Percentiles rank a stretch among this genome's conserved stretches.
Evolutionary conservation across 1,284 basidiomycete genomes (phyloP).

Genomic region (Heimioporus punctisporus): DNA sequence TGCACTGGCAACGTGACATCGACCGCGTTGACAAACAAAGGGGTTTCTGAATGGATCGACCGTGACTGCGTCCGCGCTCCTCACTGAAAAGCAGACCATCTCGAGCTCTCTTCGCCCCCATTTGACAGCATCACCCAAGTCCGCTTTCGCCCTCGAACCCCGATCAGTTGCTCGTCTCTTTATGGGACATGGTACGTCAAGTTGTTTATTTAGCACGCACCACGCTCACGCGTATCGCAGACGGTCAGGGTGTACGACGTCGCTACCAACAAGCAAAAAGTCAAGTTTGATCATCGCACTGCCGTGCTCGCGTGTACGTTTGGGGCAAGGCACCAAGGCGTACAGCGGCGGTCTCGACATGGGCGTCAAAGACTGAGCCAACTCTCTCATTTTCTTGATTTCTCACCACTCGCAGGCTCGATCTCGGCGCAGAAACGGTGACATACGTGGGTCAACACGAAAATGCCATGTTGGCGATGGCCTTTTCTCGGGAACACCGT

Average conservation of each 20-base stretch:
- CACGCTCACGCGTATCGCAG: slow-evolving; percentile 40
- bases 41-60: too few relatives aligned
- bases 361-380: slow-evolving; percentile 62
- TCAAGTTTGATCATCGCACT: slow-evolving; percentile 79
- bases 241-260: slow-evolving; percentile 77
- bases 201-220: too few relatives aligned
- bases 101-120: slow-evolving; percentile 70
- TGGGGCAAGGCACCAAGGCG: slow-evolving; percentile 57
- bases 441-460: slow-evolving; percentile 68
- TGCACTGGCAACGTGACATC: too few relatives aligned
- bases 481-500: slow-evolving; percentile 58
- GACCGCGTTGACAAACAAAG: too few relatives aligned
- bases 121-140: slow-evolving; percentile 85
- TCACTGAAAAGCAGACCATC: too few relatives aligned
- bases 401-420: slow-evolving; percentile 48
- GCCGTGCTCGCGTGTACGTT: slow-evolving; percentile 72
- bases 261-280: slow-evolving; percentile 61
- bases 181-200: slow-evolving; percentile 87
- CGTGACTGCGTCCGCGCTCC: too few relatives aligned
- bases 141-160: slow-evolving; percentile 83
- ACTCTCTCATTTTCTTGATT: neutral
- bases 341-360: slow-evolving; percentile 81
- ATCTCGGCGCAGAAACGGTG: slow-evolving; percentile 63
- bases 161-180: slow-evolving; percentile 76
- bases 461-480: slow-evolving; percentile 66